Base-by-base conservation (phyloP, 306 rosid genomes). In the Myrica gale region DNA sequence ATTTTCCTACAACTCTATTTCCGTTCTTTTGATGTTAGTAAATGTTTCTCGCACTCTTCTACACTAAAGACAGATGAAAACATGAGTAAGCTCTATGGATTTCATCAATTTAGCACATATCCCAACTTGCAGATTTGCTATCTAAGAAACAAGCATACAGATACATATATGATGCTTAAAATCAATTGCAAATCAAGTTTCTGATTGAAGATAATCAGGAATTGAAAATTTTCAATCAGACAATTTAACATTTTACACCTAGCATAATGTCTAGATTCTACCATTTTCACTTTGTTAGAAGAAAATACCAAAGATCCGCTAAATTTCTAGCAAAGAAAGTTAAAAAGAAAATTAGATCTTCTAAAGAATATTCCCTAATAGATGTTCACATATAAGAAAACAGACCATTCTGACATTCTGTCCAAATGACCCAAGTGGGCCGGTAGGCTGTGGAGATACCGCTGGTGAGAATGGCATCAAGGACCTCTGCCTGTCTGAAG, bases 371-470 rank as follows among this genome's bases (percentile, higher is more conserved):
- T n/a, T 50, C 51, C 41, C 46, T 16, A 71, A 65, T 47, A 79
- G 60, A 75, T 47, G 83, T 61, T 78, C 72, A 82, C 39, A 75
- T 48, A 80, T 53, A 75, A 42, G 83, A 85, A 84, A 81, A 85
- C 95, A 85, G 73, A 91, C 97, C 92, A 91, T 89, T 88, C 95
- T 89, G 70, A 79, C 80, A 84, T 77, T 88, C 61, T 86, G 92
- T 74, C 89, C 92, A 84, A 83, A 91, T 73, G 92, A 85, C 20
- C 93, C 89, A 76, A 77, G 78, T 16, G 93, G 79, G 72, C 89
- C 92, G 80, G 86, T 82, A 44, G 97, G 90, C 86, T 89, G 97
- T 56, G 91, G 93, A 74, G 95, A 86, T 81, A 85, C 86, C 62
- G 97, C 84, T 74, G 95, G 88, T 3, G 90, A 75, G 52, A 88